Evolutionary conservation across 1,284 basidiomycete genomes (phyloP), one percentile per base, ranked within the genome.

Genomic region (Leccinum discolor): DNA sequence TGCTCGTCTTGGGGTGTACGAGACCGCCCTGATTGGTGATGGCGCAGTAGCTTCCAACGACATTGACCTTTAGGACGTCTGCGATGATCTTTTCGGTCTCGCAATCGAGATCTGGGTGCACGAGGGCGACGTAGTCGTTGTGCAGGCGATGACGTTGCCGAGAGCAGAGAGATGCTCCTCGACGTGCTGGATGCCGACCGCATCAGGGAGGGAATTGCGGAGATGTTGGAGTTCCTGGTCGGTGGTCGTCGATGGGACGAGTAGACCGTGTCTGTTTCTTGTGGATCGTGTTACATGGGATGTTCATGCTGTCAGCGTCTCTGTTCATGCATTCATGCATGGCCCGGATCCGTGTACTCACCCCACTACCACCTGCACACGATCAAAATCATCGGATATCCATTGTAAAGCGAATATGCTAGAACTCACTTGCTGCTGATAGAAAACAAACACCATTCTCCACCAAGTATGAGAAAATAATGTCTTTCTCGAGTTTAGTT

Each of bases 31-130:
- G 92, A 79, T 99, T 99, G 58, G 94, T 93, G 74, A 99, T 88
- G 62, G 90, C 94, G 75, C 94, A 96, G 79, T 99, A 99, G 68
- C 90, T 93, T 59, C 98, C 98, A 40, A 99, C 97, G 60, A 99
- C 29, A 79, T 99, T 97, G 67, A 99, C 98, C 80, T 99, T 98
- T 71, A 99, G 87, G 11, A 98, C 95, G 80, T 99, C 98, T 61
- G 98, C 97, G 78, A 99, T 98, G 80, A 99, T 99, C 80, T 99
- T 97, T 77, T 99, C 98, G 8, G 98, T 99, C 82, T 99, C 98
- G 65, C 97, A 88, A 82, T 99, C 97, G 68, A 99, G 85, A 73
- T 99, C 98, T 12, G 98, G 98, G 80, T 98, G 96, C 21, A 98
- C 96, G 71, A 98, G 90, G 8, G 96, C 96, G 70, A 98, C 96